Conservation (phyloP, 2,329 filamentous ascomycete species). For the Phaeosphaeria sp. region DNA sequence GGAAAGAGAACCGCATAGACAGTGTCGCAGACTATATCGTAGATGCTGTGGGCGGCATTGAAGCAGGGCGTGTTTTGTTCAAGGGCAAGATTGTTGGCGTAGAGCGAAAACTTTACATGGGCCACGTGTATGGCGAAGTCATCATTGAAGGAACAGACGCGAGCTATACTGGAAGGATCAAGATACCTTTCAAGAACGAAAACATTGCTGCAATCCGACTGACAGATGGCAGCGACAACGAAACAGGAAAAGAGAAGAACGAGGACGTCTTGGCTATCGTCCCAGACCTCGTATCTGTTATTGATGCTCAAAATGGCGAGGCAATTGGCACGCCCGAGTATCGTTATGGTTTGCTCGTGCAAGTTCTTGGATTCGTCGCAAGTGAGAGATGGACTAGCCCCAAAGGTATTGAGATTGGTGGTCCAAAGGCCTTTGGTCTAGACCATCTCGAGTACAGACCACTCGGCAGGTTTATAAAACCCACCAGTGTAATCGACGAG, state of each 20-base stretch:
- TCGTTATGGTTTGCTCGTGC: constrained; percentile 60
- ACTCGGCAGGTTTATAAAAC: constrained; percentile 60
- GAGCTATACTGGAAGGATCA: constrained; percentile 55
- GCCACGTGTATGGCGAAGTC: constrained; percentile 52
- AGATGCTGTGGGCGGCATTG: constrained; percentile 49
- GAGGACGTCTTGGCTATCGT: constrained; percentile 56
- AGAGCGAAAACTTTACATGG: constrained; percentile 49
- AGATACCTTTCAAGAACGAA: constrained; percentile 76
- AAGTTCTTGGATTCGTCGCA: constrained; percentile 61
- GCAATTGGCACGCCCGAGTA: constrained; percentile 62
- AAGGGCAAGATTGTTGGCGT: constrained; percentile 56
- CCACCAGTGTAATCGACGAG: constrained; percentile 61
- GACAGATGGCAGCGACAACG: constrained; percentile 31
- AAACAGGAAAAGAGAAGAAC: constrained; percentile 41
- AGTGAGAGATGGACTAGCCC: constrained; percentile 62
- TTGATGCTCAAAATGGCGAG: constrained; percentile 57
- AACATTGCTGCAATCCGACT: constrained; percentile 65
- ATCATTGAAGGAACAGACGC: constrained; percentile 44
- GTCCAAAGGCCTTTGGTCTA: constrained; percentile 58
- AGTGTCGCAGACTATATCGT: constrained; percentile 49
- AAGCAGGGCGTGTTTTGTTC: constrained; percentile 50
- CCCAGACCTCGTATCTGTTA: constrained; percentile 58
- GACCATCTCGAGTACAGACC: constrained; percentile 58
- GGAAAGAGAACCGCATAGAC: constrained; percentile 46
- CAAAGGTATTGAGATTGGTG: constrained; percentile 58